phyloP scores from a whole-genome alignment of 768 basidiomycete species.

The Xerocomus potaroensis region DNA sequence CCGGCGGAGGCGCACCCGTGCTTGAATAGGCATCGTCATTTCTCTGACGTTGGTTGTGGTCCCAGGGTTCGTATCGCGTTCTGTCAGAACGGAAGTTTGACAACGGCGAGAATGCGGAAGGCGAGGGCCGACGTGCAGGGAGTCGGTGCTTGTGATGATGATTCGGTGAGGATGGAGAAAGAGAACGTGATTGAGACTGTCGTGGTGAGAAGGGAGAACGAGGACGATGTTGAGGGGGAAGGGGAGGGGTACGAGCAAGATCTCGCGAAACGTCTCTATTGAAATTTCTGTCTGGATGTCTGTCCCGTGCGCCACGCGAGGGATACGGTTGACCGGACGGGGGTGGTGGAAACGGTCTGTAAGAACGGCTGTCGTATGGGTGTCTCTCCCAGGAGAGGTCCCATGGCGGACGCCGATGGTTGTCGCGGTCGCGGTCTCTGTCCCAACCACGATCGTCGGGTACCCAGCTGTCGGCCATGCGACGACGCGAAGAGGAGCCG shows the following conservation, averaged over 20 bases:
- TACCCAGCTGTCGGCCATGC: conserved; percentile 21
- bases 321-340: conserved; percentile 6
- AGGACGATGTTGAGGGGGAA: conserved; percentile 17
- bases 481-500: conserved; percentile 15
- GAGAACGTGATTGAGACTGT: conserved; percentile 37
- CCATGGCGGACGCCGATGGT: conserved; percentile 26
- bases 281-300: conserved; percentile 21
- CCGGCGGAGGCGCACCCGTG: conserved; percentile 9
- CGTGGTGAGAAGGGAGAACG: conserved; percentile 22
- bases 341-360: conserved; percentile 12
- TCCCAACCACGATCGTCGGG: conserved; percentile 26
- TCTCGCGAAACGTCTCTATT: conserved; percentile 24
- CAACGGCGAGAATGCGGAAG: conserved; percentile 36
- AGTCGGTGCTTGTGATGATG: conserved; percentile 31
- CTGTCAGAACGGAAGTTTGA: conserved; percentile 33
- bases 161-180: conserved; percentile 32
- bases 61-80: conserved; percentile 31
- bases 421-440: conserved; percentile 21
- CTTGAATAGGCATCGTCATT: conserved; percentile 22
- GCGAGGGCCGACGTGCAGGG: conserved; percentile 37
- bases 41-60: conserved; percentile 35
- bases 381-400: conserved; percentile 23
- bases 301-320: conserved; percentile 20
- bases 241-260: conserved; percentile 19
- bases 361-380: conserved; percentile 15